Percentiles rank a stretch among this genome's conserved stretches.
Evolutionary conservation across 805 yeast genomes (phyloP).

Genomic region (Myxozyma udenii): DNA sequence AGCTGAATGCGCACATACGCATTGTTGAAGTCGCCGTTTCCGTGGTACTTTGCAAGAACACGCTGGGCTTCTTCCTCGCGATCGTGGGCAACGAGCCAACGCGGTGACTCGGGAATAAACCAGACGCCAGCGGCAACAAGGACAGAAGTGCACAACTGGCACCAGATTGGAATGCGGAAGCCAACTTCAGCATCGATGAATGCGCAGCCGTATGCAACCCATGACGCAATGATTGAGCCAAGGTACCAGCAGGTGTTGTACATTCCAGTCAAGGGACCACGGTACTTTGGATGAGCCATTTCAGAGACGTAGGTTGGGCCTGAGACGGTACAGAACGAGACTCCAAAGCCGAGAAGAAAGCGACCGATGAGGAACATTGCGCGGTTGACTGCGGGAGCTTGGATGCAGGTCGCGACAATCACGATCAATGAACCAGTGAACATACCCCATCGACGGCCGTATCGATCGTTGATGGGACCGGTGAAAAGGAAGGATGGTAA

Average conservation of each 20-base stretch:
- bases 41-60: slow-evolving; percentile 50
- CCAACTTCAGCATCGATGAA: slow-evolving; percentile 45
- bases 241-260: slow-evolving; percentile 53
- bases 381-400: slow-evolving; percentile 31
- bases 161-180: slow-evolving; percentile 63
- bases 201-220: slow-evolving; percentile 37
- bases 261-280: slow-evolving; percentile 42
- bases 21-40: slow-evolving; percentile 40
- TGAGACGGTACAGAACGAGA: slow-evolving; percentile 6
- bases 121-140: slow-evolving; percentile 45
- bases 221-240: slow-evolving; percentile 44
- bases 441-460: slow-evolving; percentile 21
- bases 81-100: slow-evolving; percentile 49
- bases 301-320: slow-evolving; percentile 20
- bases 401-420: slow-evolving; percentile 16
- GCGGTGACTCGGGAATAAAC: slow-evolving; percentile 42
- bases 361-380: slow-evolving; percentile 30
- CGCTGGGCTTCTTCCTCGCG: slow-evolving; percentile 54
- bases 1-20: slow-evolving; percentile 18
- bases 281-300: slow-evolving; percentile 21
- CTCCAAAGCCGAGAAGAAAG: slow-evolving; percentile 22
- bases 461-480: slow-evolving; percentile 19
- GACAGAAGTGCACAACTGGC: slow-evolving; percentile 53
- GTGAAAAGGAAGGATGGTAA: slow-evolving; percentile 11
- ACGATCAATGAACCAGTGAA: slow-evolving; percentile 10